Evolutionary conservation across 78 protist species (phyloP).

Genomic region (Dictyostelium intermedium): DNA sequence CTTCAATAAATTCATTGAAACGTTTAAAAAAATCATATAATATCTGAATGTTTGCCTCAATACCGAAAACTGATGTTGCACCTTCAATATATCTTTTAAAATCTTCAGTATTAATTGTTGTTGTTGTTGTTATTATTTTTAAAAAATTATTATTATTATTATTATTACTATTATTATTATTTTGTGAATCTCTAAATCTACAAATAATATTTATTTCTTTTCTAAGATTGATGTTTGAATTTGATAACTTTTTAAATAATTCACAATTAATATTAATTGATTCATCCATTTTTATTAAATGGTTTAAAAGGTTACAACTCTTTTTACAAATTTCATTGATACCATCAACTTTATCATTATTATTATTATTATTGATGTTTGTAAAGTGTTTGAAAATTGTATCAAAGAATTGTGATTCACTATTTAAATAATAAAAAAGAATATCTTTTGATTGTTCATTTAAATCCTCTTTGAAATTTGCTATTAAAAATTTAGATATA

Average conservation of each 20-base stretch:
- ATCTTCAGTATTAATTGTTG: neutral
- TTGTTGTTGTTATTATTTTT: neutral
- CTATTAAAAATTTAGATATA: neutral
- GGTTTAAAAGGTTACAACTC: neutral
- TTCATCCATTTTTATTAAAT: neutral
- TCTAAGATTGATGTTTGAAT: neutral
- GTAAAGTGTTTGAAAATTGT: neutral
- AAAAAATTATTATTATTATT: too few relatives aligned
- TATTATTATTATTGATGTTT: too few relatives aligned
- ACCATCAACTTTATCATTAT: neutral
- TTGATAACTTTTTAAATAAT: neutral
- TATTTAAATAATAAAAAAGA: neutral
- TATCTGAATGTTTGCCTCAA: neutral
- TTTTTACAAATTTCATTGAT: neutral
- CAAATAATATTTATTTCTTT: neutral
- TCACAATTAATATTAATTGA: neutral
- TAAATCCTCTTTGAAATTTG: neutral
- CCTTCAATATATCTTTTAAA: neutral
- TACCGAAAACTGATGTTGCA: conserved; percentile 17
- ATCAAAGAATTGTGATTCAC: neutral
- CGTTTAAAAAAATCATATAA: neutral
- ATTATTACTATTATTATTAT: too few relatives aligned
- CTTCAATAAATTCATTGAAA: neutral
- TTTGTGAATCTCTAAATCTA: neutral
- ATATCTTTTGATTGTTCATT: neutral